Evolutionary conservation across 148 eudicot genomes (phyloP), one percentile per base, ranked within the genome.

Genomic region (Talinum fruticosum): DNA sequence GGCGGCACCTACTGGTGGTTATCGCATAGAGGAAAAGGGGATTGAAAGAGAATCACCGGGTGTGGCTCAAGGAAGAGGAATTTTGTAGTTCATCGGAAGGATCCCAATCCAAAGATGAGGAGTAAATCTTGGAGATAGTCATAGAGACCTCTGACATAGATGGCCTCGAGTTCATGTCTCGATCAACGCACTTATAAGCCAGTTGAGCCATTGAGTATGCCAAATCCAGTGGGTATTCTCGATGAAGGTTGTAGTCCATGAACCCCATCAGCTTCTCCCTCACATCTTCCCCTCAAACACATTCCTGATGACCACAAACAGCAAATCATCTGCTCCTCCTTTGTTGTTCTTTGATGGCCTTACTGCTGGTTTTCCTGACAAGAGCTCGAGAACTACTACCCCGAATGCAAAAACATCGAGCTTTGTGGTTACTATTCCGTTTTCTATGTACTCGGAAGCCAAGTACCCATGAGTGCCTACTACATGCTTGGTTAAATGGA

Each of bases 391-490:
- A 47, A 91, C 36, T 37, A 91, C 81, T 62, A 93, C 89, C 19
- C 97, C 97, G 14, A 90, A 87, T 6, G 97, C 88, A 73, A 82
- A 93, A 1, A 91, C 90, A 79, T 93, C 97, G 24, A 93, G 84
- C 69, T 90, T 91, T 0, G 95, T 85, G 16, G 92, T 90, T 23
- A 93, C 84, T 30, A 88, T 81, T 4, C 97, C 96, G n/a, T 85
- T 85, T 79, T 91, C 96, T 2, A 93, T 84, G 77, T 90, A 93
- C 75, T 93, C 97, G 0, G 96, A 96, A 26, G 97, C 91, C 84
- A 93, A 83, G 70, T 91, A 93, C 10, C 97, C 97, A 14, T 86
- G 80, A 6, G 93, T 91, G 2, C 97, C 97, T n/a, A 93, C 90
- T 26, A 93, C 97, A 30, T 93, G 93, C 79, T 84, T 86, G 0